These are phyloP conservation scores for Pseudomassariella vexata DNA, from an alignment of 2,329 filamentous ascomycete genomes.

Conservation along the genomic window DNA sequence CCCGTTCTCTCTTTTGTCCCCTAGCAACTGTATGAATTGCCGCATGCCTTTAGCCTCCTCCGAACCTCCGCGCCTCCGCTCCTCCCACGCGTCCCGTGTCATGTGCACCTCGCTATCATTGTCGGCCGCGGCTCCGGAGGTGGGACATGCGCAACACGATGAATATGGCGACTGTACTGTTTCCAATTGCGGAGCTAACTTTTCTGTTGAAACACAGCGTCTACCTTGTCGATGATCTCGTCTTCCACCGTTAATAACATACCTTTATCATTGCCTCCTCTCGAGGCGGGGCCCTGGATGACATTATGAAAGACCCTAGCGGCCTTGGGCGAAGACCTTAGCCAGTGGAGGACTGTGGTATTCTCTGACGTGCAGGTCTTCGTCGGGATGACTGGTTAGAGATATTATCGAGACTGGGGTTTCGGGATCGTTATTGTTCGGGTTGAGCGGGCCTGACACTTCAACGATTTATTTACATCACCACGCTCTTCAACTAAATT, in stretches of 20 bases:
- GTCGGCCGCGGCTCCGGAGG: not conserved
- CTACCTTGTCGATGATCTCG: not conserved
- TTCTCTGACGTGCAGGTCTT: too few species aligned
- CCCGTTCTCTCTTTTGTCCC: not conserved
- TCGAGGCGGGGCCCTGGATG: not conserved
- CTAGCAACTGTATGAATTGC: not conserved
- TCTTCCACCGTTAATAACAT: not conserved
- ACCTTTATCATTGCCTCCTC: too few species aligned
- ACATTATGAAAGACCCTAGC: not conserved
- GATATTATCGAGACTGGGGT: too few species aligned
- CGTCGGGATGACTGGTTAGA: too few species aligned
- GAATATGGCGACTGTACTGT: not conserved
- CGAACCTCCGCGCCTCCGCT: not conserved
- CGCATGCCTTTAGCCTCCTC: not conserved
- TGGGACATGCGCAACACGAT: not conserved
- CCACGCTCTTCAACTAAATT: too few species aligned
- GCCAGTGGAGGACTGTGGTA: slow-evolving; percentile 1
- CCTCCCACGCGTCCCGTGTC: not conserved
- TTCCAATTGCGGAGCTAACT: not conserved
- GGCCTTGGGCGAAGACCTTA: not conserved
- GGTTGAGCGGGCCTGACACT: too few species aligned
- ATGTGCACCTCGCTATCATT: not conserved
- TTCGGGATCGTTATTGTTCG: too few species aligned
- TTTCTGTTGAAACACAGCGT: not conserved
- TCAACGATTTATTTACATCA: too few species aligned